These are phyloP conservation scores for Dictyostelium intermedium DNA, from an alignment of 78 protist genomes.

Conservation along the genomic window DNA sequence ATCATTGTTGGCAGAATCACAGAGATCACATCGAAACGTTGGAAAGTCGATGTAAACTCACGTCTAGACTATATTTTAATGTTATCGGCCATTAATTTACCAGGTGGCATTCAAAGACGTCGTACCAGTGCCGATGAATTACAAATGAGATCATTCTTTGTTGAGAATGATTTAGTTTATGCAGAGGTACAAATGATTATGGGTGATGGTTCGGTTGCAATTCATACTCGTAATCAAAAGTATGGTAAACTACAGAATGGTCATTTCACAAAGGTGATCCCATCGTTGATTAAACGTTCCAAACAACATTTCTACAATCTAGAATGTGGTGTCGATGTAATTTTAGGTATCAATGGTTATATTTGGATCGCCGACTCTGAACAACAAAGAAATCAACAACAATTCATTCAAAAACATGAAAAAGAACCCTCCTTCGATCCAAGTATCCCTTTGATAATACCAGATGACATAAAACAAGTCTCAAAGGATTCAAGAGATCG, in stretches of 20 bases:
- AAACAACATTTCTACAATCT: constrained; percentile 80
- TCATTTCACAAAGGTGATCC: constrained; percentile 68
- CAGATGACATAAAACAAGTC: constrained; percentile 4
- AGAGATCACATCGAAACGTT: constrained; percentile 80
- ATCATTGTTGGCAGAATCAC: constrained; percentile 89
- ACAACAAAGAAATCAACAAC: constrained; percentile 24
- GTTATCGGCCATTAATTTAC: constrained; percentile 89
- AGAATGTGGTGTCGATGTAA: constrained; percentile 86
- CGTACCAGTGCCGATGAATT: constrained; percentile 87
- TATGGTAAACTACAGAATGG: constrained; percentile 87
- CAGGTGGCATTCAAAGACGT: constrained; percentile 92
- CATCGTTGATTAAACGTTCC: constrained; percentile 84
- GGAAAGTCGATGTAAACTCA: constrained; percentile 89
- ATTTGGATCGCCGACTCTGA: constrained; percentile 84
- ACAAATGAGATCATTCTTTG: constrained; percentile 89
- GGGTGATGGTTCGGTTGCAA: constrained; percentile 81
- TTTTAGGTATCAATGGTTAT: constrained; percentile 92
- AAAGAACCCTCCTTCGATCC: neutral
- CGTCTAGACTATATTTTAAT: constrained; percentile 80
- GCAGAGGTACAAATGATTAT: constrained; percentile 89
- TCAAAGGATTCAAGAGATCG: constrained; percentile 40
- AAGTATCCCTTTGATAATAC: neutral
- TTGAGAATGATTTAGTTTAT: constrained; percentile 89
- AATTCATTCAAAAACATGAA: constrained; percentile 48
- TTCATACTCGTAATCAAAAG: constrained; percentile 87